These are phyloP conservation scores for Parathielavia hyrcaniae DNA, from an alignment of 495 filamentous ascomycete species.

Conservation along the genomic window DNA sequence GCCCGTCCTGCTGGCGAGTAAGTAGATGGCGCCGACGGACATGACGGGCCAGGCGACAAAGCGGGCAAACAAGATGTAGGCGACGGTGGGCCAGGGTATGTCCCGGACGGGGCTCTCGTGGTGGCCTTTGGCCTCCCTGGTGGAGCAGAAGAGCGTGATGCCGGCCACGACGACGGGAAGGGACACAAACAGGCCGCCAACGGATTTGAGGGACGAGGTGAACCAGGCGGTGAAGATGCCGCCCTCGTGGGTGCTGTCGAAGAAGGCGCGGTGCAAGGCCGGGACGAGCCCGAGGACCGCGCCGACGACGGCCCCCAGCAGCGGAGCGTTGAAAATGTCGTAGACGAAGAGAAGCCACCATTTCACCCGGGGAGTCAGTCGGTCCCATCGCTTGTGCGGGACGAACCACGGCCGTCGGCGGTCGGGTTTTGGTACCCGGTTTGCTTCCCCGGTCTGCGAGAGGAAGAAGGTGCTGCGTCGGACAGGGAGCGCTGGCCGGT, in stretches of 20 bases:
- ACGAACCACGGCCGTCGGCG: slow-evolving; percentile 19
- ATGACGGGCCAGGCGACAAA: slow-evolving; percentile 30
- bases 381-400: slow-evolving; percentile 26
- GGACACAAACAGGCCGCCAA: slow-evolving; percentile 64
- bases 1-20: slow-evolving; percentile 53
- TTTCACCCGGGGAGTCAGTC: slow-evolving; percentile 30
- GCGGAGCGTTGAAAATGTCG: slow-evolving; percentile 57
- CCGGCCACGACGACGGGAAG: slow-evolving; percentile 70
- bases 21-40: slow-evolving; percentile 56
- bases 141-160: slow-evolving; percentile 50
- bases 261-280: slow-evolving; percentile 59
- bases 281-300: slow-evolving; percentile 58
- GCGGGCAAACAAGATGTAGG: slow-evolving; percentile 44
- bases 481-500: neutral
- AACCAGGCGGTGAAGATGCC: slow-evolving; percentile 68
- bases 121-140: slow-evolving; percentile 40
- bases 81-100: slow-evolving; percentile 47
- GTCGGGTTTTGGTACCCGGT: slow-evolving; percentile 15
- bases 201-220: slow-evolving; percentile 57
- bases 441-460: neutral
- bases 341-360: slow-evolving; percentile 39
- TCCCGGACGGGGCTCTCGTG: slow-evolving; percentile 3
- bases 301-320: slow-evolving; percentile 60
- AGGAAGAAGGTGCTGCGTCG: slow-evolving; percentile 12
- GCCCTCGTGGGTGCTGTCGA: slow-evolving; percentile 55